Evolutionary conservation across 169 alveolate genomes (phyloP), one percentile per base, ranked within the genome.

Genomic region (Babesia ovis): DNA sequence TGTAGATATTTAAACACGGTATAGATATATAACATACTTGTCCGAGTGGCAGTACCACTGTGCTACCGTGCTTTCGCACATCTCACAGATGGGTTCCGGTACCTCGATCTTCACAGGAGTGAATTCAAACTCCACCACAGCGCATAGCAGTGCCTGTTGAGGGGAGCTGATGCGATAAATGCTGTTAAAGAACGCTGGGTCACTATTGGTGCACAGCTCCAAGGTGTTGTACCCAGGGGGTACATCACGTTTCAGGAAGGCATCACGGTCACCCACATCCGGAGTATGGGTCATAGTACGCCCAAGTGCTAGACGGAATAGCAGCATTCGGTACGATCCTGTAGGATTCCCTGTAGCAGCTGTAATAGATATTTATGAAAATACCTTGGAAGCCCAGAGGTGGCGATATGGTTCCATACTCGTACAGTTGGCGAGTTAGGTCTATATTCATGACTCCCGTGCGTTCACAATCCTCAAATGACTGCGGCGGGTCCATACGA

Each of bases 31-130:
- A n/a, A 55, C 73, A 8, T 50, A 79, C 87, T 75, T 79, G 71
- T 91, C 95, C 1, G 95, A 84, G 39, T 77, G 93, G 77, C 95
- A 91, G 82, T 89, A 91, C 67, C 91, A 54, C 31, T 84, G 80
- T 6, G 95, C 92, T 14, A 84, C 73, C 23, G 88, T 62, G 3
- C 77, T 31, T 14, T 87, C 94, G 59, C 95, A 91, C 92, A 91
- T 68, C 29, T 90, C 95, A 43, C 95, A 91, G 23, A 88, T 70
- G 11, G 95, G 95, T 42, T 87, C 93, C 12, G 91, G 90, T 34
- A 91, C 94, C 51, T 91, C 91, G 11, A 90, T 77, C 50, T 88
- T 68, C 31, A 90, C 86, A 18, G 95, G 92, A 35, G 89, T 77
- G 53, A 91, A 88, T 53, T 82, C 92, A 45, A 91, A 77, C 73